Base-by-base conservation (phyloP, 768 basidiomycete species). In the Daedaleopsis nitida region DNA sequence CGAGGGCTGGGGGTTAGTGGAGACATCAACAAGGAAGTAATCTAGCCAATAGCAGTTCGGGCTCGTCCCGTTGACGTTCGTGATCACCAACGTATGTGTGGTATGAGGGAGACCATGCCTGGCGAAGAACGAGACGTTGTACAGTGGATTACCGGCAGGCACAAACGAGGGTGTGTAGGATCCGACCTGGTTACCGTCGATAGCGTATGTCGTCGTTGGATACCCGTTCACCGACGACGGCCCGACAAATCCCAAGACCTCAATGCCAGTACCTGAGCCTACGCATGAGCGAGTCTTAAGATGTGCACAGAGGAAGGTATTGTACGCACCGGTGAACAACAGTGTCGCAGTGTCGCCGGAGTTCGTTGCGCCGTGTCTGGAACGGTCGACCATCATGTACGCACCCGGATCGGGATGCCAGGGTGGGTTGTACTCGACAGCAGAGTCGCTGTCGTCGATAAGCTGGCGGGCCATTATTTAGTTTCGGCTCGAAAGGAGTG, bases 11-110 rank as follows among this genome's bases (percentile, higher is more conserved):
- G 17, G 13, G 17, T 42, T 10, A 10, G 13, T 42, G 39, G 10
- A 11, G 10, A 42, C 13, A 12, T 42, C 39, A 37, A 53, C 32
- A 11, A 53, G 52, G 39, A 60, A 51, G 27, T 39, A 54, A n/a
- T 55, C 54, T 5, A 60, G 54, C 59, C 53, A 55, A 48, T 49
- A 55, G 10, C 24, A 11, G 39, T 55, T 60, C 10, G 59, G 59
- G 13, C 13, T 32, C 16, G 59, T 60, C 14, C 54, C 59, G 19
- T 60, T 60, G 23, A 60, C n/a, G 27, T 60, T 60, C 10, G 59
- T 60, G 24, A 60, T 60, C 4, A 50, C 27, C 16, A 60, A 23
- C n/a, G 19, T 34, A 21, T 60, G 59, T 14, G 47, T 9, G 23
- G 43, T 52, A 8, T 27, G 10, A 19, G 11, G 16, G 37, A 60